These are phyloP conservation scores for Isoetes engelmannii DNA, from an alignment of 83 land plant species.

Conservation along the genomic window DNA sequence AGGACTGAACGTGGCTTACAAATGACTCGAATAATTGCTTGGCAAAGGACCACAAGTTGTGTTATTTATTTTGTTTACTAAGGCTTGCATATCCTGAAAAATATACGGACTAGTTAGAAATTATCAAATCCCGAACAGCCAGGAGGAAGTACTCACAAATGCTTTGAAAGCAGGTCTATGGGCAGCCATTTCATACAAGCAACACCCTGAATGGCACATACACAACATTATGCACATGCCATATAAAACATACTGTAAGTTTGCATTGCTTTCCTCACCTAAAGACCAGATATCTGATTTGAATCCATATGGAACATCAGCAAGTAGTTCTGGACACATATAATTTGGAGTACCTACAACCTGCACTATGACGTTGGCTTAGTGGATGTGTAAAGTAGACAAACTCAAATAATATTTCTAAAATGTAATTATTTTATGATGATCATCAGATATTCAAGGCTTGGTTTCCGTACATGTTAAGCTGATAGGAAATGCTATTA, in stretches of 20 bases:
- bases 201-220: not conserved
- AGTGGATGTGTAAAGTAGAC: too few species aligned
- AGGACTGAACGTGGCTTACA: conserved; percentile 44
- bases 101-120: not conserved
- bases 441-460: too few species aligned
- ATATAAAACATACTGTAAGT: not conserved
- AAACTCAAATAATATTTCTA: too few species aligned
- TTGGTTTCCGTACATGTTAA: too few species aligned
- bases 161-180: conserved; percentile 15
- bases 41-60: conserved; percentile 92
- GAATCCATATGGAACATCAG: conserved; percentile 10
- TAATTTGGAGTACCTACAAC: conserved; percentile 12
- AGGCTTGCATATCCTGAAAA: conserved; percentile 88
- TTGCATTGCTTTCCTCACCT: not conserved
- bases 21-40: conserved; percentile 69
- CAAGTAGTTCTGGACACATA: conserved; percentile 10
- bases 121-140: not conserved
- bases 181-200: conserved; percentile 10
- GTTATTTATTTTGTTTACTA: conserved; percentile 86
- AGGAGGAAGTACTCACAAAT: not conserved
- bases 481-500: too few species aligned
- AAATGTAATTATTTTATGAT: too few species aligned
- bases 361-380: not conserved
- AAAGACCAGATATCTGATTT: conserved; percentile 12
- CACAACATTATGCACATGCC: not conserved